phyloP scores from a whole-genome alignment of 441 rosid genomes.

The Euphorbia celastroides region DNA sequence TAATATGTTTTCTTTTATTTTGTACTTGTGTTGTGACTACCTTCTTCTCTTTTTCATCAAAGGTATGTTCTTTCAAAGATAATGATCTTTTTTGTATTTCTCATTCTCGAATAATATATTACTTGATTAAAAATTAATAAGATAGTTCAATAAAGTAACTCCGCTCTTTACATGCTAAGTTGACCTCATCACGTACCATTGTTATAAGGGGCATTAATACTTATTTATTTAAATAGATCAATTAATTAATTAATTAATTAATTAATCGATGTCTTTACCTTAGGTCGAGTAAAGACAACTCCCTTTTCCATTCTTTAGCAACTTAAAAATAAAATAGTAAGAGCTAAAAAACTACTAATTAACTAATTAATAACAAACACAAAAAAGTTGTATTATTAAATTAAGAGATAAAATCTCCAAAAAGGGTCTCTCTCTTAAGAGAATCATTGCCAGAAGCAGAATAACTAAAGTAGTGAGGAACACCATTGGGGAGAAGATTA shows the following conservation, averaged over 20 bases:
- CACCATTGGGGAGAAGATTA: conserved; percentile 32
- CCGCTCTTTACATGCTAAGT: conserved; percentile 39
- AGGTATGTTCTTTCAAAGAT: too few species aligned
- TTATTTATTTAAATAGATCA: not conserved
- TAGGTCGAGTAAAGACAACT: not conserved
- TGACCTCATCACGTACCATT: conserved; percentile 32
- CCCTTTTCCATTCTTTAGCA: not conserved
- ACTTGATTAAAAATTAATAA: conserved; percentile 2
- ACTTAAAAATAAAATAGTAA: too few species aligned
- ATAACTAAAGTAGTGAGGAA: conserved; percentile 41
- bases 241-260: not conserved
- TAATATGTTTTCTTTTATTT: too few species aligned
- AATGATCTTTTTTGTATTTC: too few species aligned
- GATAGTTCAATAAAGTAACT: conserved; percentile 20
- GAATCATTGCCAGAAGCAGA: conserved; percentile 54
- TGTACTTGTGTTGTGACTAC: too few species aligned
- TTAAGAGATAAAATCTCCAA: conserved; percentile 39
- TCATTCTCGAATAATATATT: too few species aligned
- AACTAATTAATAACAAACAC: not conserved
- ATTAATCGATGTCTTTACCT: not conserved
- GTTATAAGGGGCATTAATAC: conserved; percentile 9
- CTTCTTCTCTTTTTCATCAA: too few species aligned
- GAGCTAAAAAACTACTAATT: not conserved
- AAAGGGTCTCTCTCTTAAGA: conserved; percentile 57
- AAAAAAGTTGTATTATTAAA: not conserved